These are phyloP conservation scores for Taxillus chinensis DNA, from an alignment of 164 flowering plant genomes.

Conservation along the genomic window DNA sequence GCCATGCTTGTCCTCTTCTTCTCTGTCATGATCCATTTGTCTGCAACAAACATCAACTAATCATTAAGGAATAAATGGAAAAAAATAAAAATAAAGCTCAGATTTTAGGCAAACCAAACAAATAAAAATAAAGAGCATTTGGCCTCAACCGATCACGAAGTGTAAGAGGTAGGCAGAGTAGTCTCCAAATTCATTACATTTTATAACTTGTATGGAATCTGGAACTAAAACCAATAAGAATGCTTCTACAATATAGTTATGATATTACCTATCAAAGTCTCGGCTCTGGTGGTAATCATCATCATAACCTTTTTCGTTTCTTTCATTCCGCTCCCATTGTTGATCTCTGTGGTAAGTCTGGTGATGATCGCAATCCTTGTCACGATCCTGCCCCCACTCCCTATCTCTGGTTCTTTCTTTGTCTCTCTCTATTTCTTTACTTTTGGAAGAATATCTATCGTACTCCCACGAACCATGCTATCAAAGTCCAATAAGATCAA, in stretches of 20 bases:
- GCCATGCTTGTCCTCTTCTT: slow-evolving; percentile 51
- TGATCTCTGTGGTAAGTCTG: slow-evolving; percentile 41
- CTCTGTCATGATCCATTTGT: slow-evolving; percentile 62
- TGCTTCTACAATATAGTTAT: background rate
- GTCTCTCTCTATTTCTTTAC: slow-evolving; percentile 58
- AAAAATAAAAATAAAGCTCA: no score
- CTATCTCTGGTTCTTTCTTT: slow-evolving; percentile 26
- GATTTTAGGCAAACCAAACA: no score
- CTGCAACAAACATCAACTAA: slow-evolving; percentile 19
- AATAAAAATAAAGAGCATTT: no score
- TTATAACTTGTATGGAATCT: no score
- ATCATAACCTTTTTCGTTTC: slow-evolving; percentile 47
- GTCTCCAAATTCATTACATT: no score
- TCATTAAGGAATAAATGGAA: no score
- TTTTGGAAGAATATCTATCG: slow-evolving; percentile 50
- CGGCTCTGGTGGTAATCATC: slow-evolving; percentile 53
- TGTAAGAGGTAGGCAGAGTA: no score
- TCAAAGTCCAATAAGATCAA: background rate
- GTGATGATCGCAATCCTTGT: slow-evolving; percentile 25
- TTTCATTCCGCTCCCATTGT: slow-evolving; percentile 55
- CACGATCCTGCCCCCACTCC: slow-evolving; percentile 27
- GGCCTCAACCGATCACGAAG: no score
- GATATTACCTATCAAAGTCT: slow-evolving; percentile 53
- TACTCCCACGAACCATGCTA: slow-evolving; percentile 54
- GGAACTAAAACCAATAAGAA: no score